Conservation (phyloP, 2,329 filamentous ascomycete genomes). For the Endoconidiophora polonica region DNA sequence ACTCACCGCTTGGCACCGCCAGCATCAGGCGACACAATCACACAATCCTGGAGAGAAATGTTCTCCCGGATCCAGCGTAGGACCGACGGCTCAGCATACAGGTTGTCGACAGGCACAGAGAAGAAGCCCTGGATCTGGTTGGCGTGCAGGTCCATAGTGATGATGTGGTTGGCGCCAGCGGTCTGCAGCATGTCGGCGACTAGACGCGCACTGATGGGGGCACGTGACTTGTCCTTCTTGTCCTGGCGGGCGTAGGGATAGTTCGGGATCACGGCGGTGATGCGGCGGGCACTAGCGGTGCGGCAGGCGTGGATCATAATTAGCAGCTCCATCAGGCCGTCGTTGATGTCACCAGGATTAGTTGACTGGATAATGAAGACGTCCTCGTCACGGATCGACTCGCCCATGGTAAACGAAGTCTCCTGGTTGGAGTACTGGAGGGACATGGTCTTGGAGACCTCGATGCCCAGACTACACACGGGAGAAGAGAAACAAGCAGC, state of each 20-base stretch:
- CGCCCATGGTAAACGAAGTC: slow-evolving; percentile 82
- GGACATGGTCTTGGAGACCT: slow-evolving; percentile 63
- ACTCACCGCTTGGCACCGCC: slow-evolving; percentile 66
- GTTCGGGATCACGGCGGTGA: slow-evolving; percentile 89
- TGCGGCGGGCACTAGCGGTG: slow-evolving; percentile 55
- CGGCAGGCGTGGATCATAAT: slow-evolving; percentile 95
- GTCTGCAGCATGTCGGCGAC: slow-evolving; percentile 97
- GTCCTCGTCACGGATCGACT: slow-evolving; percentile 93
- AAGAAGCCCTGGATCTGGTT: slow-evolving; percentile 97
- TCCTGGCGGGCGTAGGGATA: slow-evolving; percentile 95
- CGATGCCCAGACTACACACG: slow-evolving; percentile 47
- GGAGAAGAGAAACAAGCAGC: slow-evolving; percentile 16
- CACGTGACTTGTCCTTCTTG: slow-evolving; percentile 86
- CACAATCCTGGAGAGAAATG: slow-evolving; percentile 61
- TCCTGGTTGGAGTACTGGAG: slow-evolving; percentile 79
- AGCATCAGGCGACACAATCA: slow-evolving; percentile 89
- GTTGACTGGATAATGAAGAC: slow-evolving; percentile 93
- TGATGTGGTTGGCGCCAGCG: slow-evolving; percentile 54
- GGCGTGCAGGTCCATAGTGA: slow-evolving; percentile 94
- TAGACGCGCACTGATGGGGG: slow-evolving; percentile 89
- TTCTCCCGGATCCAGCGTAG: slow-evolving; percentile 85
- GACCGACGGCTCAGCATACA: slow-evolving; percentile 88
- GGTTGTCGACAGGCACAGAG: slow-evolving; percentile 58
- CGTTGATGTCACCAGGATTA: slow-evolving; percentile 89
- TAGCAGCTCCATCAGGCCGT: slow-evolving; percentile 91